Conservation (phyloP, 306 rosid species). For the Mimosa bimucronata region DNA sequence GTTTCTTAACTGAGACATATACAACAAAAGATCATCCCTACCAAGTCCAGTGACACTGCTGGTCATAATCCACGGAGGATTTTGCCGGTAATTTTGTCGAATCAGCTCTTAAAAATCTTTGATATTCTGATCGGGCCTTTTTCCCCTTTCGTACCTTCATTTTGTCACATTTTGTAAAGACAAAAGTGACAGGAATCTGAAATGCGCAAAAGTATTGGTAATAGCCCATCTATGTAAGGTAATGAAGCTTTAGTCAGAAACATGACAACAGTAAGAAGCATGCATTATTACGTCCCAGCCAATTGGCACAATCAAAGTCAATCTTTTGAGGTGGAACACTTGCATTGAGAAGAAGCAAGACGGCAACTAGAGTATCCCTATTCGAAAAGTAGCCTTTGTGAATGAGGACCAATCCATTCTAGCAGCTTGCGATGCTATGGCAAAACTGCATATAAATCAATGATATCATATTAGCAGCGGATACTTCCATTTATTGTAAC, state of each 20-base stretch:
- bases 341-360: constrained; percentile 82
- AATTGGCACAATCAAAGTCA: constrained; percentile 91
- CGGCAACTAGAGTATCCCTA: constrained; percentile 70
- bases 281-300: constrained; percentile 92
- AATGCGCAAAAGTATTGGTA: constrained; percentile 30
- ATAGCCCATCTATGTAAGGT: background rate
- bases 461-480: background rate
- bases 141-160: constrained; percentile 71
- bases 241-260: background rate
- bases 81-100: constrained; percentile 62
- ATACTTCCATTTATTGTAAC: too few species aligned
- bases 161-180: constrained; percentile 93
- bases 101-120: constrained; percentile 79
- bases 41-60: constrained; percentile 90
- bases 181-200: constrained; percentile 86
- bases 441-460: constrained; percentile 61
- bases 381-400: constrained; percentile 89
- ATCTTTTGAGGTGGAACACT: constrained; percentile 95
- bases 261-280: constrained; percentile 17
- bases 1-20: constrained; percentile 83
- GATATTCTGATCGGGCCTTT: constrained; percentile 78
- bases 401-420: constrained; percentile 85
- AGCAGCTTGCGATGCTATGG: constrained; percentile 82
- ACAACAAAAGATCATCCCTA: constrained; percentile 85
- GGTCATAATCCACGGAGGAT: constrained; percentile 95